phyloP scores from a whole-genome alignment of 257 asterid species.

The Ilex asprella region DNA sequence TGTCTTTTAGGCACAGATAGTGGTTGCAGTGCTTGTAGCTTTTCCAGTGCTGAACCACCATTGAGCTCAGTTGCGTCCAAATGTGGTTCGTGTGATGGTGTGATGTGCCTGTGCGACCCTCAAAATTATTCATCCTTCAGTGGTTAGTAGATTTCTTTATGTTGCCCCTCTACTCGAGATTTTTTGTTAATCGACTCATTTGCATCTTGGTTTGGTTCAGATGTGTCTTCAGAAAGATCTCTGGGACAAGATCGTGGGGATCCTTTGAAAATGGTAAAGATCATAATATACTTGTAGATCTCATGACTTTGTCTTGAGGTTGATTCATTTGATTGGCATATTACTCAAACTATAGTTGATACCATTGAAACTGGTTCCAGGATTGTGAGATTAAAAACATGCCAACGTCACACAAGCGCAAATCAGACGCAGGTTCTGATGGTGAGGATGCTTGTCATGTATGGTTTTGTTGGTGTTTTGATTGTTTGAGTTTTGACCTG shows the following conservation, averaged over 20 bases:
- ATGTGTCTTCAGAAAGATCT: slow-evolving; percentile 34
- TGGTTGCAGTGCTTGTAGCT: slow-evolving; percentile 22
- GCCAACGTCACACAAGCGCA: slow-evolving; percentile 13
- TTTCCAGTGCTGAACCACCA: slow-evolving; percentile 22
- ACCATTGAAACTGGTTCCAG: slow-evolving; percentile 21
- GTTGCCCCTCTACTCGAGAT: neutral
- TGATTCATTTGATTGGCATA: neutral
- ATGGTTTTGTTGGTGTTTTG: slow-evolving; percentile 5
- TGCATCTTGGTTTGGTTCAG: slow-evolving; percentile 17
- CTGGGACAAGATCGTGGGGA: slow-evolving; percentile 18
- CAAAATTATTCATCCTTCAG: slow-evolving; percentile 28
- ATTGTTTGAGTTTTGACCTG: slow-evolving; percentile 21
- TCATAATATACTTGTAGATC: slow-evolving; percentile 16
- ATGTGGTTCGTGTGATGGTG: slow-evolving; percentile 29
- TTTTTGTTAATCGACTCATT: slow-evolving; percentile 5
- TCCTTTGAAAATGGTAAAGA: slow-evolving; percentile 36
- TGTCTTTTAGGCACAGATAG: slow-evolving; percentile 29
- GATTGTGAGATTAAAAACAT: slow-evolving; percentile 27
- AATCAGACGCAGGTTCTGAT: slow-evolving; percentile 30
- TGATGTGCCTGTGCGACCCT: slow-evolving; percentile 23
- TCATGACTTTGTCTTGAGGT: slow-evolving; percentile 3
- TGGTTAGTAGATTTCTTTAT: slow-evolving; percentile 32
- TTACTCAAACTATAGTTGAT: slow-evolving; percentile 2
- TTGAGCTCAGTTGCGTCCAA: slow-evolving; percentile 22
- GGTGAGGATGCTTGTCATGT: slow-evolving; percentile 31